Percentiles rank a stretch among this genome's conserved stretches.
Evolutionary conservation across 2,329 filamentous ascomycete species (phyloP).

Genomic region (Nothophaeocryptopus gaeumannii): DNA sequence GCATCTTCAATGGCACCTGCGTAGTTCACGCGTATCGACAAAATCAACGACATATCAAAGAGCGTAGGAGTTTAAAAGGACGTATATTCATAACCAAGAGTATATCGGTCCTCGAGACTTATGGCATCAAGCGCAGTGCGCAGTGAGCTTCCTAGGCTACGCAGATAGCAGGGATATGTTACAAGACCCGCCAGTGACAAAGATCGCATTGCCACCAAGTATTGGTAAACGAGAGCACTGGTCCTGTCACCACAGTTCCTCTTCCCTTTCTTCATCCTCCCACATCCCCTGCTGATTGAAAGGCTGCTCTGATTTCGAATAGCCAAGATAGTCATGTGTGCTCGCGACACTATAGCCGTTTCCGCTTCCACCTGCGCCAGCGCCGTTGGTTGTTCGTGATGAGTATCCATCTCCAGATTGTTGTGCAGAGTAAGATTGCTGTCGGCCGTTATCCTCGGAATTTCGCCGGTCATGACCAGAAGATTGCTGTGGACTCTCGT

Average conservation of each 20-base stretch:
- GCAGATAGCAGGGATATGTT: slow-evolving; percentile 8
- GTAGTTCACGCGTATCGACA: too few species aligned
- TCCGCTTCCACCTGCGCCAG: slow-evolving; percentile 11
- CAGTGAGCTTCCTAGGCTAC: slow-evolving; percentile 2
- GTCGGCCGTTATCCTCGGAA: slow-evolving; percentile 26
- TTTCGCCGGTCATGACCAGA: slow-evolving; percentile 23
- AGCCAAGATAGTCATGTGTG: slow-evolving; percentile 36
- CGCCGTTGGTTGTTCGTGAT: slow-evolving; percentile 18
- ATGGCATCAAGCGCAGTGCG: background rate
- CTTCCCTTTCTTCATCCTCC: slow-evolving; percentile 32
- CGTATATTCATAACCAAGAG: too few species aligned
- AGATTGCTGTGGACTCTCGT: slow-evolving; percentile 7
- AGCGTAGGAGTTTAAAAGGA: too few species aligned
- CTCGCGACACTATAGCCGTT: slow-evolving; percentile 34
- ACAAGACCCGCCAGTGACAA: background rate
- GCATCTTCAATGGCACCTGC: too few species aligned
- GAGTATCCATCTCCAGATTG: slow-evolving; percentile 1
- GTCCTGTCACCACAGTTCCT: slow-evolving; percentile 31
- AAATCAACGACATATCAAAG: too few species aligned
- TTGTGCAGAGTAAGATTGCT: slow-evolving; percentile 19
- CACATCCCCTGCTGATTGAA: slow-evolving; percentile 30
- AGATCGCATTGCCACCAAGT: background rate
- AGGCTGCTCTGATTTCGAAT: slow-evolving; percentile 28
- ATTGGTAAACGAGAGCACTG: background rate
- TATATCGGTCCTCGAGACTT: too few species aligned